Percentiles rank a stretch among this genome's conserved stretches.
These are phyloP conservation scores for Talaromyces sp. DNA, from an alignment of 2,329 filamentous ascomycete genomes.

Conservation along the genomic window DNA sequence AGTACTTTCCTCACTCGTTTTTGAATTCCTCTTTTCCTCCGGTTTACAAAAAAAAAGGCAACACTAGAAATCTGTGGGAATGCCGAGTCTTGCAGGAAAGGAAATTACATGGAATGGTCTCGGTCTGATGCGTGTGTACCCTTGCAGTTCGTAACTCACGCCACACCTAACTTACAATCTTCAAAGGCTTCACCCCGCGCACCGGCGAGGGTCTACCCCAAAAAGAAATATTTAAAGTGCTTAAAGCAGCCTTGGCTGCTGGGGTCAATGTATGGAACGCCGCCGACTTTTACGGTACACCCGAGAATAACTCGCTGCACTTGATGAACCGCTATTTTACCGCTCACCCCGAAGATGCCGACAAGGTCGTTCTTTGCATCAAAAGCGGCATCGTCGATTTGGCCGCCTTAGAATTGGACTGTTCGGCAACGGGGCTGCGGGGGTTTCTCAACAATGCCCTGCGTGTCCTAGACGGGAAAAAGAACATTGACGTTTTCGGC, in stretches of 20 bases:
- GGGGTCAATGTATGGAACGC: slow-evolving; percentile 27
- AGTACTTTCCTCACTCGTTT: background rate
- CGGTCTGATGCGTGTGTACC: slow-evolving; percentile 18
- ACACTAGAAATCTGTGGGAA: background rate
- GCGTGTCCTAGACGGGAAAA: slow-evolving; percentile 31
- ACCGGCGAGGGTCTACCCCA: slow-evolving; percentile 12
- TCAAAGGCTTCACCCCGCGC: slow-evolving; percentile 22
- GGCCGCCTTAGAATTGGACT: slow-evolving; percentile 46
- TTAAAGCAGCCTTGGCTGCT: slow-evolving; percentile 45
- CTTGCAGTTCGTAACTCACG: background rate
- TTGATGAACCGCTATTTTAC: slow-evolving; percentile 58
- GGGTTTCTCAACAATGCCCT: slow-evolving; percentile 55
- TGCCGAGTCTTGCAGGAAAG: slow-evolving; percentile 16
- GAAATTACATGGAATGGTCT: slow-evolving; percentile 18
- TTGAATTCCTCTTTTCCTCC: background rate
- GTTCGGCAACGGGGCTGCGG: slow-evolving; percentile 49
- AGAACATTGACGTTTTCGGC: slow-evolving; percentile 55
- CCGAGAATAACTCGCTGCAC: slow-evolving; percentile 53
- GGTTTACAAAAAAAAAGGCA: too few species aligned
- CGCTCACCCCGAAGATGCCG: slow-evolving; percentile 57
- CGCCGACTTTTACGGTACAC: slow-evolving; percentile 48
- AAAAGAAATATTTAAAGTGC: slow-evolving; percentile 38
- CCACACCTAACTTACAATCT: background rate
- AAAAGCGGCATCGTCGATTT: slow-evolving; percentile 34
- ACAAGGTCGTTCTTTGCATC: slow-evolving; percentile 56